Base-by-base conservation (phyloP, 768 basidiomycete genomes). In the Podaxis sp. region DNA sequence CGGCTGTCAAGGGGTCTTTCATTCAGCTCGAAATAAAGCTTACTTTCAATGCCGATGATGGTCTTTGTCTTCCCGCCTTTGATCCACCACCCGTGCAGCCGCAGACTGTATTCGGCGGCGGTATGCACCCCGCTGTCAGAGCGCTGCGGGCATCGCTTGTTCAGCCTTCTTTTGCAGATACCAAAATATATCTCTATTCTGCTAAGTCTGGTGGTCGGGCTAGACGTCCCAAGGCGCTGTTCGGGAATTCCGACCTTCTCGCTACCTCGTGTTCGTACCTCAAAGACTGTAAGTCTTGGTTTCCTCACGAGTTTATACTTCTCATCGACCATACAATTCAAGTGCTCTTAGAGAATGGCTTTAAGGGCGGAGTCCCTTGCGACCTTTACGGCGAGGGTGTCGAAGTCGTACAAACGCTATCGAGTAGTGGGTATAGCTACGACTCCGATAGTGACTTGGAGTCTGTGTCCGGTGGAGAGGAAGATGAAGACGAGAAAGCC, bases 111-210 rank as follows among this genome's bases (percentile, higher is more conserved):
- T 7, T 13, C 5, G 7, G 17, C 5, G 7, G n/a, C 5, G 44
- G n/a, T n/a, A 8, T 2, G 44, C n/a, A 8, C 2, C 1, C 44
- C 1, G 44, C 9, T 19, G 44, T 46, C 4, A 46, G 19, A 46
- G 44, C 44, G 3, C 44, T 46, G 6, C 19, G 7, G 44, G 9
- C 44, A 46, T 46, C 19, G n/a, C 44, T 46, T 19, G 5, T 6
- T 46, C 44, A 19, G 13, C 54, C 54, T 17, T 56, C 54, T 0
- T 39, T 39, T 22, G 52, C 48, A 7, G 63, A 63, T n/a, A 59
- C 57, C 46, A 63, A 63, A 42, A 39, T 63, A 6, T 63, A 52
- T 22, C 63, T 64, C n/a, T 54, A 59, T 44, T 64, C 63, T 13
- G 24, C 57, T n/a, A 39, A 22, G n/a, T 26, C 28, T 24, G 28